Base-by-base conservation (phyloP, 495 filamentous ascomycete species). In the Hypoxylon fuscum region DNA sequence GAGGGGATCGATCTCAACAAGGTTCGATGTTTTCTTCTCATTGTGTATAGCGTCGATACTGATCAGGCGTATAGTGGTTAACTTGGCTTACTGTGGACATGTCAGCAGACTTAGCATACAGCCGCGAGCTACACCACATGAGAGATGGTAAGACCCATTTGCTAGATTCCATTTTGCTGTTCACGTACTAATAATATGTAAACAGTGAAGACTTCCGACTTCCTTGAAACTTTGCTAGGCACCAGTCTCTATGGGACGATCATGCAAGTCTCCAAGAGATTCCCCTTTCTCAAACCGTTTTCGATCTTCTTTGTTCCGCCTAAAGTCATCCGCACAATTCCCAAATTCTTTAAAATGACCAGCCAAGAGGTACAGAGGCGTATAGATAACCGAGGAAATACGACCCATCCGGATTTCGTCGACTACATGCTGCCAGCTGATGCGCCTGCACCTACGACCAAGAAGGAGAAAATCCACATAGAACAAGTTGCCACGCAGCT, bases 401-500 rank as follows among this genome's bases (percentile, higher is more conserved):
- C 58, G 0, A 42, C 46, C 31, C 68, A 69, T 34, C 62, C 41
- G 12, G 68, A 71, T 42, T 68, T 58, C 18, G 34, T 69, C 25
- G 68, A 71, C 17, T 56, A 66, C 22, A 65, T 66, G 55, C 47
- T 69, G n/a, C 47, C 67, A 23, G 45, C 51, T 0, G 60, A 63
- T 27, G 56, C 23, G 5, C 52, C 65, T 15, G 27, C 32, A n/a
- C 59, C 65, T 14, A 56, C 42, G 2, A 54, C 34, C 25, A 62
- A 68, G 52, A 55, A 64, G 27, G 44, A 68, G 57, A 53, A 58
- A 15, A 37, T 48, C 38, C 64, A 65, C 22, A 1, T 71, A 5
- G 65, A 69, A 46, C 49, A 62, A 37, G 64, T 71, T 18, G 55
- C 68, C 8, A 31, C 51, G 3, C 68, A 71, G 51, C 45, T 69